Evolutionary conservation across 208 protist genomes (phyloP).

Genomic region (Leptomonas pyrrhocoris): DNA sequence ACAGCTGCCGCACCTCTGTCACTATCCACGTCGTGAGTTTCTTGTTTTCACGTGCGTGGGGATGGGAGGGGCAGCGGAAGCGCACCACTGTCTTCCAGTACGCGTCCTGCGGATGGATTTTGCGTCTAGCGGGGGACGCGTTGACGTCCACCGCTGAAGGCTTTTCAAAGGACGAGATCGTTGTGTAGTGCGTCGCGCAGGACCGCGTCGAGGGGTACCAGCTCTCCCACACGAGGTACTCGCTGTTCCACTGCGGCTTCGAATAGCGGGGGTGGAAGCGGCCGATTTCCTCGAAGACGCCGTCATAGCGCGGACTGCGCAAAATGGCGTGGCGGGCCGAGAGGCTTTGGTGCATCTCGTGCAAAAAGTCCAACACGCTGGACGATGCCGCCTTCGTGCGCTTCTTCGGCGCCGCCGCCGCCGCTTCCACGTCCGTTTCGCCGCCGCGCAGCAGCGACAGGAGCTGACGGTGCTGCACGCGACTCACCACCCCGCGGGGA

Average conservation of each 20-base stretch:
- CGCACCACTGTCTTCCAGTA: slow-evolving; percentile 75
- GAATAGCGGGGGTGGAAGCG: slow-evolving; percentile 48
- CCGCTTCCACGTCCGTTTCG: not conserved
- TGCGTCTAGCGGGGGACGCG: not conserved
- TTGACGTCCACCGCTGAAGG: not conserved
- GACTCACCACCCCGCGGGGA: slow-evolving; percentile 42
- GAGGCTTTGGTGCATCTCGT: slow-evolving; percentile 32
- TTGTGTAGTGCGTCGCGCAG: slow-evolving; percentile 38
- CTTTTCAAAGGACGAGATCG: slow-evolving; percentile 1
- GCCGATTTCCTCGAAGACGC: slow-evolving; percentile 61
- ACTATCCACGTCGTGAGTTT: slow-evolving; percentile 51
- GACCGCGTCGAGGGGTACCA: slow-evolving; percentile 55
- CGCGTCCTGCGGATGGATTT: slow-evolving; percentile 25
- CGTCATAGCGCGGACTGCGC: slow-evolving; percentile 28
- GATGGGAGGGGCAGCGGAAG: slow-evolving; percentile 46
- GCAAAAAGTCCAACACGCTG: slow-evolving; percentile 34
- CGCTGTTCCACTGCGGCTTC: slow-evolving; percentile 57
- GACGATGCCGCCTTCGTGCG: not conserved
- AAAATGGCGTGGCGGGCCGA: slow-evolving; percentile 19
- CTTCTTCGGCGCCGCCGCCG: not conserved
- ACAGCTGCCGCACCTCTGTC: slow-evolving; percentile 68
- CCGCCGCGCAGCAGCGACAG: slow-evolving; percentile 7
- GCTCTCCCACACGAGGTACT: slow-evolving; percentile 69
- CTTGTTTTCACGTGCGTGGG: not conserved
- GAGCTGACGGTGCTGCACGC: slow-evolving; percentile 54